Evolutionary conservation across 352 stramenopile genomes (phyloP).

Genomic region (Thraustotheca clavata): DNA sequence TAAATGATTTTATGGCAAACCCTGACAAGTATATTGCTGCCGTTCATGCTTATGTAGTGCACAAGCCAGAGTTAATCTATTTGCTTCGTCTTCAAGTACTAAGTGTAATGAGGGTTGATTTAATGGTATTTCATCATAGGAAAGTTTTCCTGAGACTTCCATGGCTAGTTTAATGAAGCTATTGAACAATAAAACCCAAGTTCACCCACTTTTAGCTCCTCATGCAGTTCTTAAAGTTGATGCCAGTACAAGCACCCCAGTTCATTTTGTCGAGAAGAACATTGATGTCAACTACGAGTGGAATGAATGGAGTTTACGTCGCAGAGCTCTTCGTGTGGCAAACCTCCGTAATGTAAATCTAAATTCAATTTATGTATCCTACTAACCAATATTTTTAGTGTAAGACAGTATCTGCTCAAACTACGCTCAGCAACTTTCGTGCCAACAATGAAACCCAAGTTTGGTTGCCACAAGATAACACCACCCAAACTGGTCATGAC

Average conservation of each 20-base stretch:
- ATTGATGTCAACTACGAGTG: constrained; percentile 90
- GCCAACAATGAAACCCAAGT: constrained; percentile 84
- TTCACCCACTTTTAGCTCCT: constrained; percentile 52
- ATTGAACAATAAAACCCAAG: constrained; percentile 23
- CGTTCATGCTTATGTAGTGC: constrained; percentile 56
- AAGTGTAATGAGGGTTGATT: no score
- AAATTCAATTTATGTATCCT: not conserved
- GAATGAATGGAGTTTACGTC: constrained; percentile 92
- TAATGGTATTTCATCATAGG: not conserved
- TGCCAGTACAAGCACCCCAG: constrained; percentile 81
- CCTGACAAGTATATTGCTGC: constrained; percentile 70
- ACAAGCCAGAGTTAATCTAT: constrained; percentile 88
- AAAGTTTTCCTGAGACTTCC: constrained; percentile 21
- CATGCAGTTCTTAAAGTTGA: constrained; percentile 64
- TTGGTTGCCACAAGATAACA: constrained; percentile 48
- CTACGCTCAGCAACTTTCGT: constrained; percentile 81
- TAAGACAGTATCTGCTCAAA: constrained; percentile 84
- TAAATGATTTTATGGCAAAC: constrained; percentile 83
- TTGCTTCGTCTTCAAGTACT: constrained; percentile 77
- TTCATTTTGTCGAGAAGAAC: constrained; percentile 89
- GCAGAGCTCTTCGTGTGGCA: constrained; percentile 83
- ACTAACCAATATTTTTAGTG: constrained; percentile 37
- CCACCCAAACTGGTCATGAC: constrained; percentile 76
- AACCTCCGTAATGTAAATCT: constrained; percentile 71
- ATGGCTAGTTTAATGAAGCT: constrained; percentile 16